Evolutionary conservation across 148 eudicot genomes (phyloP), one percentile per base, ranked within the genome.

Genomic region (Cornus suecica): DNA sequence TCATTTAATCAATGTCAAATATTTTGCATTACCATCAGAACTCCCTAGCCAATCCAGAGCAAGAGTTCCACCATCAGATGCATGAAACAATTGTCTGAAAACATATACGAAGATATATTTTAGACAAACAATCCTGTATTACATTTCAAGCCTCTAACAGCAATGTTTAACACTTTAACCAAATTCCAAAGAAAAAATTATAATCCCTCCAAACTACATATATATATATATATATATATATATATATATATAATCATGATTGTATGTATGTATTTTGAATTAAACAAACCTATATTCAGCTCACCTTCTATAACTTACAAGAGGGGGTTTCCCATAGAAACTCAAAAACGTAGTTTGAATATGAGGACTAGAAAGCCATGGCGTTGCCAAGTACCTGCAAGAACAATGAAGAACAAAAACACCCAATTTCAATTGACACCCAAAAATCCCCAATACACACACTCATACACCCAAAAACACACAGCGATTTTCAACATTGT

Each of bases 281-380:
- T 13, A 48, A 48, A 48, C n/a, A n/a, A 48, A 48, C 54, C 54
- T 41, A 48, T 48, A 48, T 16, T 48, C 54, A 48, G 18, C 54
- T 48, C 54, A 95, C 99, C 99, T 88, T 80, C 79, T 84, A 72
- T 95, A 95, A 70, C 65, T 84, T 75, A 90, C 85, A 72, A 15
- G 76, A 77, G 97, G 97, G 45, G 96, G 97, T 71, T 88, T 87
- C 41, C 93, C 97, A 61, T 91, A 88, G 77, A 92, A 90, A 80
- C 87, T 82, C 75, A 95, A 72, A 72, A 92, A 87, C n/a, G 87
- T 79, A 65, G 99, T 92, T 69, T 92, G 97, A 76, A 95, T 45
- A 85, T 95, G 97, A 10, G 99, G 97, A 80, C 97, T 95, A 5
- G 97, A 87, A 66, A 95, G 91, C 99, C 99, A 95, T 0, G 97